Conservation (phyloP, 2,329 filamentous ascomycete genomes). For the Beauveria brongniartii region DNA sequence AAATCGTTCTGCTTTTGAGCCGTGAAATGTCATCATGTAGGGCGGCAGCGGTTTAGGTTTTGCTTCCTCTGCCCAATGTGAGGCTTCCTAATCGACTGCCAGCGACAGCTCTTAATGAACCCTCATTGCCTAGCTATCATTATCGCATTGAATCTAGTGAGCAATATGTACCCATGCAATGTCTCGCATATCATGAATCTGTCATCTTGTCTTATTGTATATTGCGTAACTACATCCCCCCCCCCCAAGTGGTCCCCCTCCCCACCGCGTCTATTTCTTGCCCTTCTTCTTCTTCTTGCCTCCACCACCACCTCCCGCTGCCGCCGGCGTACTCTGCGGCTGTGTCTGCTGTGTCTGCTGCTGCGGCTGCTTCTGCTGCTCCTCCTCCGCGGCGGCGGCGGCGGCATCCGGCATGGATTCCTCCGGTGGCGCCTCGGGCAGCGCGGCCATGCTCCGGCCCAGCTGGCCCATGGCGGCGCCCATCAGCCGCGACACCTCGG, state of each 20-base stretch:
- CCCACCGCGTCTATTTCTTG: conserved; percentile 46
- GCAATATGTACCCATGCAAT: not conserved
- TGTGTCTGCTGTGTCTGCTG: conserved; percentile 6
- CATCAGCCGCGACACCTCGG: conserved; percentile 79
- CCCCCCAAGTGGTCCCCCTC: no score
- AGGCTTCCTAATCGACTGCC: no score
- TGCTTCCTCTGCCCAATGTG: not conserved
- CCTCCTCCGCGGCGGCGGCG: conserved; percentile 16
- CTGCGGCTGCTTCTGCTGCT: conserved; percentile 21
- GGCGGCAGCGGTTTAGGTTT: not conserved
- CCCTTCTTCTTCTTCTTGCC: conserved; percentile 65
- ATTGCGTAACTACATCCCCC: not conserved
- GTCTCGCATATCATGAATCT: not conserved
- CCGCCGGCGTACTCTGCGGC: conserved; percentile 17
- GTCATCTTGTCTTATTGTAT: not conserved
- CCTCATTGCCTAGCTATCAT: no score
- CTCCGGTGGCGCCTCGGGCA: conserved; percentile 35
- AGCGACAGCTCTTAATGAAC: no score
- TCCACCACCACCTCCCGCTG: conserved; percentile 25
- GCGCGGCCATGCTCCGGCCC: conserved; percentile 58
- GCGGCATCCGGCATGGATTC: conserved; percentile 22
- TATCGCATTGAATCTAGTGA: not conserved
- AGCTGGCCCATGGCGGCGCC: conserved; percentile 62
- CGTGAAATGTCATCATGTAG: not conserved
- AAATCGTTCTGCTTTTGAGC: not conserved